Evolutionary conservation across 2,329 filamentous ascomycete species (phyloP), one percentile per base, ranked within the genome.

Genomic region (Arthrinium puccinioides): DNA sequence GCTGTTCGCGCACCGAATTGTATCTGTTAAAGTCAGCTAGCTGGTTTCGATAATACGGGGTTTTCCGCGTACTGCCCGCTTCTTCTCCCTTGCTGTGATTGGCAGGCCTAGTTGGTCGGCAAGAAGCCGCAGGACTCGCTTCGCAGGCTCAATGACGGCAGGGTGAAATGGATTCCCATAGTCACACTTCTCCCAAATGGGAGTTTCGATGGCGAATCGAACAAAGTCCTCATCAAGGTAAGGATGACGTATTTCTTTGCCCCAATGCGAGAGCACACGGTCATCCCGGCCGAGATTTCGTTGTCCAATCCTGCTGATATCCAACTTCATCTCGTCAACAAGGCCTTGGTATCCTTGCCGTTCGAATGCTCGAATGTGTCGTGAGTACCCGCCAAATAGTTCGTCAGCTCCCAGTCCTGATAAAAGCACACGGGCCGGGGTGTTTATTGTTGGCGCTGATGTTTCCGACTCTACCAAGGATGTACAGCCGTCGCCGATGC

Each of bases 251-350:
- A 84, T 84, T 61, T 98, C 92, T 43, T 82, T 82, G 11, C 85
- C 79, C 84, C 89, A 97, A 53, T 94, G 76, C 3, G 87, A 82
- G 60, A 96, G 87, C 14, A 89, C 84, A 18, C 92, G 77, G 60
- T 98, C 94, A 53, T 98, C 92, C 9, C 92, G 80, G 4, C 92
- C 94, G 7, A 98, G 72, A 47, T 98, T 98, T n/a, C 92, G 79
- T 61, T 92, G 87, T 1, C 90, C 89, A 2, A 98, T 76, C 18
- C 94, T 78, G 32, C 76, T 70, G 25, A 97, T 82, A 44, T 98
- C 92, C 4, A 97, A 70, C 41, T 84, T 77, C 5, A 98, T 74
- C 60, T 98, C 90, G 2, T 86, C 76, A 5, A 89, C 64, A 2
- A 98, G 72, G 0, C 82, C 86, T 0, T 62, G 43, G 48, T 87